A percentile compares a stretch with the other conserved stretches of the same genome.
Conservation (phyloP, 2,329 filamentous ascomycete species). For the Talaromyces sp. region DNA sequence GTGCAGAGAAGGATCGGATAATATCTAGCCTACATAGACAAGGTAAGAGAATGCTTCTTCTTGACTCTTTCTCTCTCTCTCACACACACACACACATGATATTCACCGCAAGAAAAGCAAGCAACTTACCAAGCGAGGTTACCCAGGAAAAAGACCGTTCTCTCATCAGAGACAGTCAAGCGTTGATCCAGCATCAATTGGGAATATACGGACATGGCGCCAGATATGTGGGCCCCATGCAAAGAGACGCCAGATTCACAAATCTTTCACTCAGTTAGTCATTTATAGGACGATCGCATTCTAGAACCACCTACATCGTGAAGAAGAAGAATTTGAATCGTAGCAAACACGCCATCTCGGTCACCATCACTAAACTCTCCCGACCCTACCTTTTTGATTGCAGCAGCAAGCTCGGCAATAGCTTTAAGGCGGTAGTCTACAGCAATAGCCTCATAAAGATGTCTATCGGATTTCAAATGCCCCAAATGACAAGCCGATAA, state of each 20-base stretch:
- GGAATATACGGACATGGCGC: constrained; percentile 37
- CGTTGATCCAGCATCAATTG: constrained; percentile 26
- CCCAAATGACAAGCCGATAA: constrained; percentile 34
- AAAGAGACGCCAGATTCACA: constrained; percentile 35
- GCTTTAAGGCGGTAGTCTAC: constrained; percentile 34
- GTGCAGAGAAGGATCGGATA: constrained; percentile 31
- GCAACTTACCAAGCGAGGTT: constrained; percentile 31
- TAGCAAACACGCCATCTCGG: constrained; percentile 33
- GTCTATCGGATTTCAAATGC: constrained; percentile 19
- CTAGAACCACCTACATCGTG: constrained; percentile 30
- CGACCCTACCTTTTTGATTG: constrained; percentile 30
- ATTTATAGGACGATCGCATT: background rate
- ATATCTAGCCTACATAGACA: constrained; percentile 31
- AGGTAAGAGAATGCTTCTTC: background rate
- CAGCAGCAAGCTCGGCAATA: constrained; percentile 29
- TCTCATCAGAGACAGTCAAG: constrained; percentile 25
- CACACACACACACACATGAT: too few relatives aligned
- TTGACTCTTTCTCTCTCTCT: too few relatives aligned
- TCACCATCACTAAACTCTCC: constrained; percentile 26
- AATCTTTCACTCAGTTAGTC: constrained; percentile 23
- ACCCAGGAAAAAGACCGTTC: constrained; percentile 34
- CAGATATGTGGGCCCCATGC: constrained; percentile 37
- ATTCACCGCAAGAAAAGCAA: too few relatives aligned
- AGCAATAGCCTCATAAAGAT: constrained; percentile 27
- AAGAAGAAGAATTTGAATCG: constrained; percentile 34